Evolutionary conservation across 495 filamentous ascomycete species (phyloP).

Genomic region (Hapsidospora chrysogenum): DNA sequence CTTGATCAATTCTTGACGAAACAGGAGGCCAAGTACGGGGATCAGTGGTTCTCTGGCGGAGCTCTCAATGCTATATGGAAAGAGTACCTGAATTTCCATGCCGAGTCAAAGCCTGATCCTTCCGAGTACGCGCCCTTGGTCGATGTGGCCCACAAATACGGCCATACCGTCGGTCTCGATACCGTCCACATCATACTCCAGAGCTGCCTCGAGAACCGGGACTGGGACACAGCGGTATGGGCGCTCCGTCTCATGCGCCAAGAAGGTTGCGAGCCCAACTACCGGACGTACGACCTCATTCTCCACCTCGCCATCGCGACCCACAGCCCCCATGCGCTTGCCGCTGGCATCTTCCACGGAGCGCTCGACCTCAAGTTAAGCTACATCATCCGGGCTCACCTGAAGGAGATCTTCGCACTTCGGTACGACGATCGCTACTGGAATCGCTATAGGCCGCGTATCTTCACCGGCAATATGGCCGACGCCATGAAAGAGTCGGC

Average conservation of each 20-base stretch:
- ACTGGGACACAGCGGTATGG: neutral
- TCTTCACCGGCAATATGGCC: too few species aligned
- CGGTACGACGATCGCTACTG: too few species aligned
- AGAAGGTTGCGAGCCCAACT: neutral
- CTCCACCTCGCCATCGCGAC: neutral
- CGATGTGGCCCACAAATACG: too few species aligned
- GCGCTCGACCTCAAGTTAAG: slow-evolving; percentile 1
- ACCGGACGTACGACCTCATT: neutral
- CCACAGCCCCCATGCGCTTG: neutral
- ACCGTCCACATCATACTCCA: neutral
- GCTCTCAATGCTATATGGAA: slow-evolving; percentile 17
- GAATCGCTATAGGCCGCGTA: too few species aligned
- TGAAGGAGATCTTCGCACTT: too few species aligned
- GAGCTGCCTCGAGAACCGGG: neutral
- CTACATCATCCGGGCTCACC: neutral
- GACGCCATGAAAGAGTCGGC: too few species aligned
- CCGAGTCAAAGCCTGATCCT: neutral
- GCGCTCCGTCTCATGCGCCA: slow-evolving; percentile 1
- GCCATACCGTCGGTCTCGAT: neutral
- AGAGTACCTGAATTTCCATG: slow-evolving; percentile 8
- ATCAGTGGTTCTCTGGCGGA: slow-evolving; percentile 16
- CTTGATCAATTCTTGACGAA: slow-evolving; percentile 10
- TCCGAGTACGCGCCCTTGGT: too few species aligned
- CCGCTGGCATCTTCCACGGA: neutral
- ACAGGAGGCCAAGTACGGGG: slow-evolving; percentile 18